Evolutionary conservation across 1,284 basidiomycete genomes (phyloP), one percentile per base, ranked within the genome.

Genomic region (Irpex rosettiformis): DNA sequence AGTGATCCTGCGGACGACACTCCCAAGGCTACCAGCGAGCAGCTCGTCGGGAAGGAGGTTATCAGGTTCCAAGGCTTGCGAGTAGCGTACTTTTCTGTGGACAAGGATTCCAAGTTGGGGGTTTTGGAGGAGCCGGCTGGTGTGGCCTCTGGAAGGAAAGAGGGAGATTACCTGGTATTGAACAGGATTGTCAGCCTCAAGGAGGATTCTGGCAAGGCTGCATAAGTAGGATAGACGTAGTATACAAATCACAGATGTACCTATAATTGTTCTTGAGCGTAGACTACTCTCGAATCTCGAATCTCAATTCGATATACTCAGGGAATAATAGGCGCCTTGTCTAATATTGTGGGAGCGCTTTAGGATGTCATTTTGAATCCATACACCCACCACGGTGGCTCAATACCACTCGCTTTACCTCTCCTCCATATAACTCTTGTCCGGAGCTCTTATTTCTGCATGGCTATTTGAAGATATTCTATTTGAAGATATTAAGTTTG

Each of bases 41-140:
- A 94, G 73, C 79, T 97, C 45, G 82, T 96, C 40, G 96, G 97
- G 21, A 89, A 91, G 71, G 97, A 99, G 73, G 91, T 89, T 70
- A 85, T 99, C 54, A 83, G 97, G 51, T 99, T 99, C 86, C 97
- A 99, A 76, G 97, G 93, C 18, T 82, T 99, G 74, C 86, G 97
- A 18, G 88, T 97, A 52, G 97, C 91, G 2, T 99, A 98, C 78
- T 99, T 99, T 71, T 85, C 93, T 8, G 79, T 98, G 30, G 97
- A 99, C 73, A 89, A 88, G 70, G 94, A 97, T 67, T 79, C 92
- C 47, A 79, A 81, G 55, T 67, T 95, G 40, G 81, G 78, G 18
- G 84, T 79, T 61, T 71, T 94, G 40, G 81, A 86, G 24, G 84
- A 88, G 61, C 71, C 72, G 0, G 79, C 77, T 7, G 75, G 74